Evolutionary conservation across 805 yeast species (phyloP).

Genomic region (Starmerella khaoyaiensis): DNA sequence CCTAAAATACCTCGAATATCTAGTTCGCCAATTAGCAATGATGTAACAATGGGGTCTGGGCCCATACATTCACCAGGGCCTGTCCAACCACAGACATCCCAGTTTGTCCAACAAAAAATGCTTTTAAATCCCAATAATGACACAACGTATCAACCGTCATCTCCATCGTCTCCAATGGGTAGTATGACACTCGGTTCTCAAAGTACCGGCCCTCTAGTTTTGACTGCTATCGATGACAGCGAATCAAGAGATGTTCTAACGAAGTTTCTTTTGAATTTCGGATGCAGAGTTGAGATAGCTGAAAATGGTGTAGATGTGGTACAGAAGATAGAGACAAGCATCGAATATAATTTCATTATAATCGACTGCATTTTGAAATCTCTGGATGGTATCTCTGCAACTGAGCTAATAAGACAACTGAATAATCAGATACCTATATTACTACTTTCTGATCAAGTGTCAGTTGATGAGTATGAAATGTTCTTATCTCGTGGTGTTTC

Average conservation of each 20-base stretch:
- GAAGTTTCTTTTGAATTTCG: slow-evolving; percentile 71
- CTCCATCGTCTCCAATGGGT: too few species aligned
- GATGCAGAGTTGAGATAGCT: slow-evolving; percentile 85
- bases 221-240: slow-evolving; percentile 45
- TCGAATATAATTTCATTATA: slow-evolving; percentile 40
- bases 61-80: too few species aligned
- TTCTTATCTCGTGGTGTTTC: slow-evolving; percentile 82
- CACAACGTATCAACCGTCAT: too few species aligned
- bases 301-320: slow-evolving; percentile 88
- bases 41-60: too few species aligned
- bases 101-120: too few species aligned
- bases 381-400: slow-evolving; percentile 64
- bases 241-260: slow-evolving; percentile 61
- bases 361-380: slow-evolving; percentile 48
- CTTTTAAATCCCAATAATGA: too few species aligned
- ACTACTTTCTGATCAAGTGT: slow-evolving; percentile 28
- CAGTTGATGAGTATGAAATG: slow-evolving; percentile 6
- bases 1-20: too few species aligned
- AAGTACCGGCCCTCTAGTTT: slow-evolving; percentile 4
- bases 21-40: too few species aligned
- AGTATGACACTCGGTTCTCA: too few species aligned
- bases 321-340: slow-evolving; percentile 57
- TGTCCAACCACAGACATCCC: too few species aligned
- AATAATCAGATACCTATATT: slow-evolving; percentile 80
- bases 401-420: slow-evolving; percentile 73